Conservation (phyloP, 1,139 yeast genomes). For the Pichia inconspicua region DNA sequence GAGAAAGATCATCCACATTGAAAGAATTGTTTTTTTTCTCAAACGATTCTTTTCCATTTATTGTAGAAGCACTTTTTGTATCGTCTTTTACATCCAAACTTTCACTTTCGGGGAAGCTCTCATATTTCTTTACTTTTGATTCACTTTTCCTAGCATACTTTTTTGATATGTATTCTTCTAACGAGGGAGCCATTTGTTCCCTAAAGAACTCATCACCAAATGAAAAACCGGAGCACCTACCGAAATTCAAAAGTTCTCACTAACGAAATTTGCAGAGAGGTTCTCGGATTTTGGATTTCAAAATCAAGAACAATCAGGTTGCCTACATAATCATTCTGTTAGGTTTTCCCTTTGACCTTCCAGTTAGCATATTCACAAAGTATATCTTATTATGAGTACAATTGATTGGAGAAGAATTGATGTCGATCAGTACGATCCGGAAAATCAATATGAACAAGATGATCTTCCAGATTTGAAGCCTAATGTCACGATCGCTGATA, state of each 20-base stretch:
- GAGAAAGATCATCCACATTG: too few relatives aligned
- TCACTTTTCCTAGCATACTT: constrained; percentile 11
- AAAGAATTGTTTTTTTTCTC: constrained; percentile 17
- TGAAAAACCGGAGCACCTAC: background rate
- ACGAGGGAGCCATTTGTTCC: background rate
- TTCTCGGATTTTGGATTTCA: background rate
- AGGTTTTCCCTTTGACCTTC: background rate
- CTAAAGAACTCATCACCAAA: too few relatives aligned
- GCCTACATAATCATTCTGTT: background rate
- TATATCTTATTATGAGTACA: constrained; percentile 12
- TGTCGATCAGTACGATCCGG: constrained; percentile 85
- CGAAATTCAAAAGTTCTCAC: too few relatives aligned
- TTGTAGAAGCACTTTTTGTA: background rate
- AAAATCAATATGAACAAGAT: constrained; percentile 31
- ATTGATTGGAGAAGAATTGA: constrained; percentile 67
- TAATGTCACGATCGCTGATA: constrained; percentile 35
- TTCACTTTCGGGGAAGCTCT: too few relatives aligned
- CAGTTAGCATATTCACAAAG: background rate
- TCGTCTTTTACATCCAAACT: too few relatives aligned
- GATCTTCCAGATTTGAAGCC: constrained; percentile 17
- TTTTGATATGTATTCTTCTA: constrained; percentile 13
- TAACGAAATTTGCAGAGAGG: background rate
- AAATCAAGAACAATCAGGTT: background rate
- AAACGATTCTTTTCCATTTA: background rate
- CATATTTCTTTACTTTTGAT: too few relatives aligned